phyloP scores from a whole-genome alignment of 176 grass and related monocot genomes.

The Musa troglodytarum region DNA sequence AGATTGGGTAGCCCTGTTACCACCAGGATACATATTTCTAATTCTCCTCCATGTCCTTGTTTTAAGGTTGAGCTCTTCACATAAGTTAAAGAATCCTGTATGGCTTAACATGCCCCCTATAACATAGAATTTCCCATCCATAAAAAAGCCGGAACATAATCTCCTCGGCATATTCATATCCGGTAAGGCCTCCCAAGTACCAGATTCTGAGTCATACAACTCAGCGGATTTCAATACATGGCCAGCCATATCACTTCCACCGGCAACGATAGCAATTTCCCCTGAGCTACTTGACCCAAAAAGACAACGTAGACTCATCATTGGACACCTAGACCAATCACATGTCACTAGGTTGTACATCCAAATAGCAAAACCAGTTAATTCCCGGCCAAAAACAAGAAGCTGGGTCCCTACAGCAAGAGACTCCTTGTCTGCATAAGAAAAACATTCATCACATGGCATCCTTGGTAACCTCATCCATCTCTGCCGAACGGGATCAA shows the following conservation, averaged over 20 bases:
- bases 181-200: conserved; percentile 53
- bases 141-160: conserved; percentile 73
- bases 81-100: conserved; percentile 52
- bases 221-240: conserved; percentile 59
- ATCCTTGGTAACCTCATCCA: conserved; percentile 79
- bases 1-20: conserved; percentile 53
- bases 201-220: conserved; percentile 64
- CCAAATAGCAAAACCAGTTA: conserved; percentile 70
- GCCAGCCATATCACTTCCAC: conserved; percentile 56
- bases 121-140: conserved; percentile 83
- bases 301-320: conserved; percentile 71
- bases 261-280: conserved; percentile 70
- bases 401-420: conserved; percentile 72
- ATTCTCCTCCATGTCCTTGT: conserved; percentile 76
- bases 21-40: conserved; percentile 57
- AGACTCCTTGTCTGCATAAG: conserved; percentile 75
- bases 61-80: conserved; percentile 61
- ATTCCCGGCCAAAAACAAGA: conserved; percentile 80
- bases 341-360: conserved; percentile 54
- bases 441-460: conserved; percentile 80
- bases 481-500: conserved; percentile 45
- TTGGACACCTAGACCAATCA: conserved; percentile 51
- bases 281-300: conserved; percentile 62
- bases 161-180: conserved; percentile 56
- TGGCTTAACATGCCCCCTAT: conserved; percentile 61